phyloP scores from a whole-genome alignment of 331 rosid genomes.

The Rhamnella rubrinervis region DNA sequence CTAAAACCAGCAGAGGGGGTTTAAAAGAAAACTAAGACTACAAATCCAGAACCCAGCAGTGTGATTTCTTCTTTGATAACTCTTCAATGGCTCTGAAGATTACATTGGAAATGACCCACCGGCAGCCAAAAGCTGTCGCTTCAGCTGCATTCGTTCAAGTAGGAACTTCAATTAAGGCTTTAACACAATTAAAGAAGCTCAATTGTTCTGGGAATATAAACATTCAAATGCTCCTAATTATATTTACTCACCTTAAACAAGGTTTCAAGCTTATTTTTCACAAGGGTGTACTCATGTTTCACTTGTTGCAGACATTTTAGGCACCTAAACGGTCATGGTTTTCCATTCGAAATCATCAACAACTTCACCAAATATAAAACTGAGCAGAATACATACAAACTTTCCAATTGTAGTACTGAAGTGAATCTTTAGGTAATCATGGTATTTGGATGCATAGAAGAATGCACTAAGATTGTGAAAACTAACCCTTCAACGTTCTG shows the following conservation, averaged over 20 bases:
- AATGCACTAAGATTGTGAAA: neutral
- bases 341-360: slow-evolving; percentile 4
- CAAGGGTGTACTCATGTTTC: slow-evolving; percentile 49
- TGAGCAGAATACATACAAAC: neutral
- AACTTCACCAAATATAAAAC: neutral
- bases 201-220: neutral
- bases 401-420: neutral
- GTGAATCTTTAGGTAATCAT: no score
- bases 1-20: neutral
- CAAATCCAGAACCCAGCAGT: slow-evolving; percentile 2
- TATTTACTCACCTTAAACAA: slow-evolving; percentile 53
- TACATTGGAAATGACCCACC: slow-evolving; percentile 29
- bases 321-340: slow-evolving; percentile 40
- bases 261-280: slow-evolving; percentile 67
- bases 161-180: slow-evolving; percentile 5
- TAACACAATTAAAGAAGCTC: neutral
- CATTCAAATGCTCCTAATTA: neutral
- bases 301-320: slow-evolving; percentile 54
- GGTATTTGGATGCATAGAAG: neutral
- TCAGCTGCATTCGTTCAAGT: slow-evolving; percentile 48
- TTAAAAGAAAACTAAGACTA: neutral
- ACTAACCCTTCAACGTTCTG: slow-evolving; percentile 72
- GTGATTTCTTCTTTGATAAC: slow-evolving; percentile 3
- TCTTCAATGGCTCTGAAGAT: slow-evolving; percentile 20
- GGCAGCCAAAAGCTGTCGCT: slow-evolving; percentile 49